A percentile compares a stretch with the other conserved stretches of the same genome.
Evolutionary conservation across 2,329 filamentous ascomycete species (phyloP).

Genomic region (Cladorrhinum sp.): DNA sequence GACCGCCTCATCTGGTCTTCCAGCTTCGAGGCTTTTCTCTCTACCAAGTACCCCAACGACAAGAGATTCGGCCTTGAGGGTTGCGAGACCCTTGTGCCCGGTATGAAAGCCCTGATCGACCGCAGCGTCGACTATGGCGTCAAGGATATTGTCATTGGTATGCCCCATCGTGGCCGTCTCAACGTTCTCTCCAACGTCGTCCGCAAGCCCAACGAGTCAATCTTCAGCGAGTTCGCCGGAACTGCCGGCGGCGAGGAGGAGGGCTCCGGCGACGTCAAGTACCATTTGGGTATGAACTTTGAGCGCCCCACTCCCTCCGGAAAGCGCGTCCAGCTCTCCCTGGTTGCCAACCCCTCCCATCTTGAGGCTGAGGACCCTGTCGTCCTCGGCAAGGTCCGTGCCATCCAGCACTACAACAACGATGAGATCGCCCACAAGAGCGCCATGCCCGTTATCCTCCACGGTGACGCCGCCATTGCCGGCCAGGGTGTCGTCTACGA

Average conservation of each 20-base stretch:
- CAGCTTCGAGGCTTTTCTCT: conserved; percentile 92
- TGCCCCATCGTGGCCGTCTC: conserved; percentile 97
- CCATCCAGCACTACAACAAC: conserved; percentile 98
- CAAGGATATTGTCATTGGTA: conserved; percentile 98
- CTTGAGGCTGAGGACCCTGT: conserved; percentile 97
- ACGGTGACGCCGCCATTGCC: conserved; percentile 96
- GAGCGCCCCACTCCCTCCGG: conserved; percentile 96
- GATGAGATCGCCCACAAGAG: conserved; percentile 85
- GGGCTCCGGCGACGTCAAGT: conserved; percentile 98
- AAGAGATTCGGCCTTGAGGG: conserved; percentile 99
- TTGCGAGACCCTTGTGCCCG: conserved; percentile 92
- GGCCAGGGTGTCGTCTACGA: conserved; percentile 98
- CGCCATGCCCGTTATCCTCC: conserved; percentile 92
- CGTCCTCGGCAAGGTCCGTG: conserved; percentile 93
- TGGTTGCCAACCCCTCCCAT: conserved; percentile 98
- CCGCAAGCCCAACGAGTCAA: conserved; percentile 98
- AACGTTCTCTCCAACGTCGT: conserved; percentile 99
- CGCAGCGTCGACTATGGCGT: conserved; percentile 97
- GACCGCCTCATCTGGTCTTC: conserved; percentile 98
- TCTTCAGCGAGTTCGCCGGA: conserved; percentile 97
- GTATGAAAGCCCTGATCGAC: conserved; percentile 99
- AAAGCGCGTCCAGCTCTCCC: conserved; percentile 97
- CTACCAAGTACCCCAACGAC: conserved; percentile 98
- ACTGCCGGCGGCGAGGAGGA: conserved; percentile 85
- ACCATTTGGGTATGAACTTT: conserved; percentile 99